A percentile compares a stretch with the other conserved stretches of the same genome.
phyloP scores from a whole-genome alignment of 352 stramenopile species.

The Elongisporangium undulatum region DNA sequence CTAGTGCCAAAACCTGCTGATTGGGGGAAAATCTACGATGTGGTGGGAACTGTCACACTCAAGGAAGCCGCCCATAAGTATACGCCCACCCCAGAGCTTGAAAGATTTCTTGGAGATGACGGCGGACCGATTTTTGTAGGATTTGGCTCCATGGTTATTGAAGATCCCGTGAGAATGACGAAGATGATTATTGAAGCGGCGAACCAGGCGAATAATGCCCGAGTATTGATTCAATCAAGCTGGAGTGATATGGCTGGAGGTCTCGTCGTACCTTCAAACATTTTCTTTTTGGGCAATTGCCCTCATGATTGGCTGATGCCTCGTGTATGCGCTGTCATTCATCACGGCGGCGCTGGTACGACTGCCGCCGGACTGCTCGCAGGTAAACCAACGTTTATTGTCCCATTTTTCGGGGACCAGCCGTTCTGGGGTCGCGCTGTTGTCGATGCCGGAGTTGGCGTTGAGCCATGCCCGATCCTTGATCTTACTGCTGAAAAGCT shows the following conservation, averaged over 20 bases:
- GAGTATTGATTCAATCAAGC: conserved; percentile 86
- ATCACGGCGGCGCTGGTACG: conserved; percentile 79
- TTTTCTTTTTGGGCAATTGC: conserved; percentile 66
- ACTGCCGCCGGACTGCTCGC: conserved; percentile 86
- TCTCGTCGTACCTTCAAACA: conserved; percentile 34
- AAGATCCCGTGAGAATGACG: conserved; percentile 59
- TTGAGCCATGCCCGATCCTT: conserved; percentile 71
- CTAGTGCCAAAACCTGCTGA: conserved; percentile 56
- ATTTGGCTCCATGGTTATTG: conserved; percentile 91
- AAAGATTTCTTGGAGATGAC: conserved; percentile 28
- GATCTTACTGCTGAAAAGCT: conserved; percentile 78
- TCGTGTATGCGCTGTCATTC: conserved; percentile 78
- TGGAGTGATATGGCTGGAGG: conserved; percentile 72
- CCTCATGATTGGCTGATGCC: conserved; percentile 91
- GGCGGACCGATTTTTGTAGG: conserved; percentile 88
- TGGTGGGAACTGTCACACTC: conserved; percentile 46
- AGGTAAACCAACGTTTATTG: conserved; percentile 90
- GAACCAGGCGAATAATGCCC: conserved; percentile 30
- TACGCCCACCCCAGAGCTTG: conserved; percentile 14
- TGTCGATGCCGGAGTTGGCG: conserved; percentile 65
- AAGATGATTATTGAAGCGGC: conserved; percentile 82
- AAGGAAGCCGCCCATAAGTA: conserved; percentile 21
- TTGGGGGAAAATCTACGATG: conserved; percentile 41
- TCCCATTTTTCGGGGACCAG: conserved; percentile 94
- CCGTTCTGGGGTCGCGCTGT: conserved; percentile 92